phyloP scores from a whole-genome alignment of 2,329 filamentous ascomycete genomes.

The Setomelanomma holmii region DNA sequence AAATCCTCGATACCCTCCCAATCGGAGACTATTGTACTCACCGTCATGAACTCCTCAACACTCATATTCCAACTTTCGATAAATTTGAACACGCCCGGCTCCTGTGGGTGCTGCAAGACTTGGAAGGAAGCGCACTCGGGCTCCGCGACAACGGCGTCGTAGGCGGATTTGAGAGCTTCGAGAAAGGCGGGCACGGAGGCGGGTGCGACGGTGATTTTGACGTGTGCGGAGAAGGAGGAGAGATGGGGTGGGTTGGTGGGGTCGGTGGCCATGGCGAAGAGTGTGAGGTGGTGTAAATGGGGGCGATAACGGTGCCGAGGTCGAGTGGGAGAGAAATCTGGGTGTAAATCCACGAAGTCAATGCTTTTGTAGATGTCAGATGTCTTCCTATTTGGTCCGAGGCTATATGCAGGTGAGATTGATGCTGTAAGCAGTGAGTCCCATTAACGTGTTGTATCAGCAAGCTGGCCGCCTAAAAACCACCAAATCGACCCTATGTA shows the following conservation, averaged over 20 bases:
- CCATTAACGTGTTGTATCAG: no score
- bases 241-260: not conserved
- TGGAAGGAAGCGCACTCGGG: slow-evolving; percentile 56
- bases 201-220: slow-evolving; percentile 33
- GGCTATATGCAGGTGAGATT: no score
- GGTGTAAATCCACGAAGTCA: no score
- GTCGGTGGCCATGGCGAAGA: not conserved
- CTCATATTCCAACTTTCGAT: slow-evolving; percentile 31
- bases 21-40: slow-evolving; percentile 21
- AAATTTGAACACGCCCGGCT: slow-evolving; percentile 6
- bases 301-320: no score
- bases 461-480: no score
- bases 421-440: no score
- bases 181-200: slow-evolving; percentile 39
- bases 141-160: slow-evolving; percentile 52
- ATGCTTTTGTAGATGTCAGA: no score
- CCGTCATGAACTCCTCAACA: slow-evolving; percentile 22
- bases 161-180: slow-evolving; percentile 47
- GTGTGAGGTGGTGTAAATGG: not conserved
- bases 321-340: no score
- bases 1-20: no score
- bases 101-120: slow-evolving; percentile 33
- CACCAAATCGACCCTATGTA: no score
- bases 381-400: no score
- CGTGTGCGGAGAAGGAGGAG: slow-evolving; percentile 14